These are phyloP conservation scores for Agaricus blazei DNA, from an alignment of 768 basidiomycete genomes.

Conservation along the genomic window DNA sequence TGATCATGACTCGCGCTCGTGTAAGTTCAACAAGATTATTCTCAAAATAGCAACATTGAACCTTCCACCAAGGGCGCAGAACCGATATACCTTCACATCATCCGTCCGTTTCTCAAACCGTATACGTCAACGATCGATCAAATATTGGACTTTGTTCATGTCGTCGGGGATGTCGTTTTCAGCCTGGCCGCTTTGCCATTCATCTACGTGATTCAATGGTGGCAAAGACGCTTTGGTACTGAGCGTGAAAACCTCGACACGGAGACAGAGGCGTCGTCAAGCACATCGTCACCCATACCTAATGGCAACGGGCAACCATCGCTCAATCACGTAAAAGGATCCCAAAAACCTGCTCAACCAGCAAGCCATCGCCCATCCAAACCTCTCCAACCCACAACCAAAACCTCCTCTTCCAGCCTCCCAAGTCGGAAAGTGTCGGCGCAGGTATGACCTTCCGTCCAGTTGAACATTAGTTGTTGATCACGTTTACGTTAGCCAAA, in stretches of 20 bases:
- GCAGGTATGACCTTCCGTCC: background rate
- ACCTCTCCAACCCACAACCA: background rate
- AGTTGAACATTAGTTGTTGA: background rate
- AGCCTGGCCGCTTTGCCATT: slow-evolving; percentile 36
- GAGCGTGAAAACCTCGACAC: slow-evolving; percentile 7
- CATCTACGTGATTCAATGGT: slow-evolving; percentile 29
- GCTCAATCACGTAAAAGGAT: background rate
- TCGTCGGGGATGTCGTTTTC: slow-evolving; percentile 60
- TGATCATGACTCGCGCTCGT: slow-evolving; percentile 70
- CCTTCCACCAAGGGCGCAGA: slow-evolving; percentile 62
- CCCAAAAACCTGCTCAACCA: background rate
- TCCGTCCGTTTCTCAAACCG: slow-evolving; percentile 76
- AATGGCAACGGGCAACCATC: background rate
- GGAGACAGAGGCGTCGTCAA: slow-evolving; percentile 21
- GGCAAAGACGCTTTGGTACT: slow-evolving; percentile 22
- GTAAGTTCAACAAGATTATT: slow-evolving; percentile 32
- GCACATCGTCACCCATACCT: slow-evolving; percentile 5
- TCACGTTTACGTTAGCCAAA: background rate
- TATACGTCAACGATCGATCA: slow-evolving; percentile 65
- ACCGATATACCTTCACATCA: slow-evolving; percentile 75
- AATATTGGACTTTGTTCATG: slow-evolving; percentile 51
- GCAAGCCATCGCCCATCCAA: background rate
- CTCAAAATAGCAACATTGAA: background rate
- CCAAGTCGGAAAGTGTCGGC: background rate
- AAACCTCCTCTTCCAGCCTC: background rate